Evolutionary conservation across 1,284 basidiomycete genomes (phyloP).

Genomic region (Rhodotorula sp.): DNA sequence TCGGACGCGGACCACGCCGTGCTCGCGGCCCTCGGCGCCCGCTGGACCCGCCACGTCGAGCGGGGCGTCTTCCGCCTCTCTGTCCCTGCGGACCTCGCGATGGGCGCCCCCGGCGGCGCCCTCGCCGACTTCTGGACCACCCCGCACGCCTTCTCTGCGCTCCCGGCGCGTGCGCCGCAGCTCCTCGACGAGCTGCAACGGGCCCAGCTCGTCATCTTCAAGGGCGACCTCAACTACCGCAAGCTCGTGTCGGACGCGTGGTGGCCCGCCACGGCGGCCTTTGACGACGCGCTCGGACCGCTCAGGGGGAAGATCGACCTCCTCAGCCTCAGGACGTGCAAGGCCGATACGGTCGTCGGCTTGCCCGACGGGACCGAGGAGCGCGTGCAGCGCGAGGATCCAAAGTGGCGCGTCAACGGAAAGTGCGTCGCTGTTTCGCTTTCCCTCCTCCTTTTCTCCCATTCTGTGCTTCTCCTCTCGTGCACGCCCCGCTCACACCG

Average conservation of each 20-base stretch:
- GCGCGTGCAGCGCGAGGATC: conserved; percentile 65
- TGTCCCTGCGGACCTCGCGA: conserved; percentile 64
- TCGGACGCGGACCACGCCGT: conserved; percentile 44
- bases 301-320: conserved; percentile 76
- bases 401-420: conserved; percentile 78
- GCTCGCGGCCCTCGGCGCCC: conserved; percentile 64
- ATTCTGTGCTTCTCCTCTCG: not conserved
- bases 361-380: conserved; percentile 66
- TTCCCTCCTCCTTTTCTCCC: not conserved
- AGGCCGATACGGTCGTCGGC: conserved; percentile 91
- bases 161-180: conserved; percentile 63
- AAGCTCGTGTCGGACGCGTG: conserved; percentile 85
- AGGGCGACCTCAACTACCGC: conserved; percentile 65
- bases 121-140: conserved; percentile 69
- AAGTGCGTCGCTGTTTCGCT: conserved; percentile 59
- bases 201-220: conserved; percentile 86
- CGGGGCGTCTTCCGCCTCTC: conserved; percentile 73
- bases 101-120: conserved; percentile 57
- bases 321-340: conserved; percentile 86
- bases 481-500: not conserved
- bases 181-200: conserved; percentile 64
- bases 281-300: conserved; percentile 76
- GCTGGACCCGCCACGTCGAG: conserved; percentile 74
- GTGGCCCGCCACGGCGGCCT: conserved; percentile 83
- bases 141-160: conserved; percentile 78